Evolutionary conservation across 176 grass and related monocot genomes (phyloP).

Genomic region (Poa annua): DNA sequence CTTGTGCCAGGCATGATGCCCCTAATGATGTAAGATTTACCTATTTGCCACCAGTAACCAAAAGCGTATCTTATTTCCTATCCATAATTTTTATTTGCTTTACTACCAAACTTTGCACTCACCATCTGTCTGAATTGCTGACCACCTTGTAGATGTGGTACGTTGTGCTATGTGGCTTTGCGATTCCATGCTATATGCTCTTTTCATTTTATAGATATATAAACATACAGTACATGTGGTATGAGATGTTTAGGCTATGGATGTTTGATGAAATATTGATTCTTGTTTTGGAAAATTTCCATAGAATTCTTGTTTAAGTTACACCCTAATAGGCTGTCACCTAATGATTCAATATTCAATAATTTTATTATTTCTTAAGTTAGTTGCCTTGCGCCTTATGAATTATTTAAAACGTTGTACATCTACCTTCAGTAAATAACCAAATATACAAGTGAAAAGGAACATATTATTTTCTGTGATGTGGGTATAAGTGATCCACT

Average conservation of each 20-base stretch:
- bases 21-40: constrained; percentile 33
- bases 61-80: background rate
- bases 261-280: constrained; percentile 11
- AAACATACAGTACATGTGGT: background rate
- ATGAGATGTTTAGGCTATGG: constrained; percentile 8
- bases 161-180: constrained; percentile 1
- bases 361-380: background rate
- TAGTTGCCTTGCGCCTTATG: background rate
- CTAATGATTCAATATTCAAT: constrained; percentile 8
- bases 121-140: background rate
- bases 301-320: background rate
- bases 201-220: background rate
- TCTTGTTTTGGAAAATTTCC: background rate
- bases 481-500: background rate
- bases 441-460: background rate
- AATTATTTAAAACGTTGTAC: background rate
- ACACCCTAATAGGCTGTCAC: background rate
- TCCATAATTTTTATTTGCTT: background rate
- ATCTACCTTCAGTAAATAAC: background rate
- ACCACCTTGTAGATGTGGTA: constrained; percentile 9
- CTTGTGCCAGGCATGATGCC: background rate
- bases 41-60: background rate
- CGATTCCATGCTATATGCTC: background rate
- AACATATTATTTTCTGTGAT: no score
- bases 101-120: background rate